Evolutionary conservation across 2,329 filamentous ascomycete genomes (phyloP).

Genomic region (Hymenotorrendiella dingleyae): DNA sequence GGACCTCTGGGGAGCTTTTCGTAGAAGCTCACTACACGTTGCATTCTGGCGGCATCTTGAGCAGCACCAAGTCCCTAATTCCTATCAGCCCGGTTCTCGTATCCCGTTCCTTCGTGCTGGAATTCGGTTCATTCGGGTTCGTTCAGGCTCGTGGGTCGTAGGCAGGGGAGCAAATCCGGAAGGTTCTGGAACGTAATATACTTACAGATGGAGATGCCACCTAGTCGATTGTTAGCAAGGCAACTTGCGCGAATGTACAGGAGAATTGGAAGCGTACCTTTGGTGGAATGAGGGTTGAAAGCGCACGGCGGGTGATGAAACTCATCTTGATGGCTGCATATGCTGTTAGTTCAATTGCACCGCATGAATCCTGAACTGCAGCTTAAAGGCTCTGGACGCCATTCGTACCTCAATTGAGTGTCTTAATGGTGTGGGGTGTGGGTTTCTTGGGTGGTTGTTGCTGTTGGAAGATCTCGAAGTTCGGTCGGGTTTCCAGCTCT

Average conservation of each 20-base stretch:
- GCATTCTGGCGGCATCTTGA: slow-evolving; percentile 95
- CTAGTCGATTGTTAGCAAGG: slow-evolving; percentile 19
- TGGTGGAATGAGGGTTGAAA: slow-evolving; percentile 97
- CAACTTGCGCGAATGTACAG: background rate
- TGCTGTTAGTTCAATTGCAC: slow-evolving; percentile 29
- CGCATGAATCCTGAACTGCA: background rate
- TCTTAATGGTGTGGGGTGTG: slow-evolving; percentile 21
- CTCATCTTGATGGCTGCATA: slow-evolving; percentile 65
- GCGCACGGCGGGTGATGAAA: slow-evolving; percentile 81
- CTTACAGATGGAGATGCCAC: slow-evolving; percentile 34
- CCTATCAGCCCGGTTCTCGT: slow-evolving; percentile 32
- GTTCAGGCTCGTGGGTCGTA: background rate
- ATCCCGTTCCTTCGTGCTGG: slow-evolving; percentile 1
- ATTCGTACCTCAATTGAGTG: slow-evolving; percentile 27
- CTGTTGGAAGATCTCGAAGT: slow-evolving; percentile 17
- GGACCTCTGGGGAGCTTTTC: slow-evolving; percentile 92
- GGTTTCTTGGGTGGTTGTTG: slow-evolving; percentile 12
- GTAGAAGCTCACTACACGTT: slow-evolving; percentile 97
- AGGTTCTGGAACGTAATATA: background rate
- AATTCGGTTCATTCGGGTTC: too few species aligned
- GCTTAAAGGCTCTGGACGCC: background rate
- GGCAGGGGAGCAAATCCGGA: background rate
- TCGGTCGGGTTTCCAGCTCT: slow-evolving; percentile 1
- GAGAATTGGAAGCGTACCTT: slow-evolving; percentile 60
- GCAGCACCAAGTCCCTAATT: slow-evolving; percentile 84